Evolutionary conservation across 1,139 yeast species (phyloP), one percentile per base, ranked within the genome.

Genomic region (Saccharomyces uvarum): DNA sequence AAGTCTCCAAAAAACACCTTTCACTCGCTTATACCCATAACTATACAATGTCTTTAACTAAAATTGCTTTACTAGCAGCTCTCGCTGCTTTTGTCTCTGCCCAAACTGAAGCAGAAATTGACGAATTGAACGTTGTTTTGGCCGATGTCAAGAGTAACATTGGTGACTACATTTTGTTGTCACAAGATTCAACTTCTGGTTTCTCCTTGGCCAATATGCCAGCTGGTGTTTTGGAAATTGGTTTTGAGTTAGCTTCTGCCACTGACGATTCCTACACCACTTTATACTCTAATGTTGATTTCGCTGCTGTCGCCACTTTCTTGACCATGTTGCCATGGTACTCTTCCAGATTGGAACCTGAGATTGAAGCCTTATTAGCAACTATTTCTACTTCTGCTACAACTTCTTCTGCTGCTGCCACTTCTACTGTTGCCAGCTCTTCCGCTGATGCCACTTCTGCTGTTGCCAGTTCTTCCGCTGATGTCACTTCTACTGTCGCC

Each of bases 301-400:
- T 57, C 53, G 46, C 61, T 32, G 65, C 62, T n/a, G 66, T 65
- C 47, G 61, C 69, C 9, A 54, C 67, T 19, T 70, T 71, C 57
- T 72, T 68, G 16, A 69, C 75, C 41, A 70, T 63, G 44, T 62
- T 74, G 51, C 76, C 76, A 61, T 73, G 77, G 76, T 73, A 72
- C 61, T 67, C 73, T 6, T 59, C 70, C 47, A 71, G 77, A 68
- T 50, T 50, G 27, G 5, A 21, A 28, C 52, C 52, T 16, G 29
- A 29, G 49, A 47, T 47, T 41, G 26, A 47, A 2, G 24, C 11
- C 11, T 27, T 29, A n/a, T 47, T 29, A 26, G 27, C 47, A 13
- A 21, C 8, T 16, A 3, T 9, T n/a, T n/a, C n/a, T 14, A 11
- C 47, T 13, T 16, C 49, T 19, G 11, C 49, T 5, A 14, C 41